Evolutionary conservation across 768 basidiomycete species (phyloP).

Genomic region (Phanerochaete carnosa): DNA sequence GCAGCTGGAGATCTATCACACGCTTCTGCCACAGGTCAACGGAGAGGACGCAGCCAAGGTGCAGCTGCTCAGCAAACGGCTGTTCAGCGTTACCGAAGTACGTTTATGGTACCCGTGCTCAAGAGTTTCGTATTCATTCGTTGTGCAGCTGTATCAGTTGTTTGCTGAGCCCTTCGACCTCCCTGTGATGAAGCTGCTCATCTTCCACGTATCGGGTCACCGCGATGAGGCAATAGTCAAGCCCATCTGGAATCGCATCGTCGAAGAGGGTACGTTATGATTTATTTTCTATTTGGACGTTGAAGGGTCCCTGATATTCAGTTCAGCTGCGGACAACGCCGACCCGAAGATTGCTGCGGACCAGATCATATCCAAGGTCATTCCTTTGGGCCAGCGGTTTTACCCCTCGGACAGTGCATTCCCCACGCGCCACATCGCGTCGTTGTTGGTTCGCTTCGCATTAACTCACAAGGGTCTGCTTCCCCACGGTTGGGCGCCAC

Average conservation of each 20-base stretch:
- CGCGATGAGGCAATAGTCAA: conserved; percentile 77
- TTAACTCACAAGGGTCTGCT: conserved; percentile 55
- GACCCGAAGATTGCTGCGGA: conserved; percentile 57
- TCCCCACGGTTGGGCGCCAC: conserved; percentile 79
- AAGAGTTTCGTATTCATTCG: not conserved
- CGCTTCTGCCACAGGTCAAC: conserved; percentile 55
- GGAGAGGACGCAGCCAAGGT: conserved; percentile 63
- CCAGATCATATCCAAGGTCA: conserved; percentile 57
- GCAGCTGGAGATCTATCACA: conserved; percentile 86
- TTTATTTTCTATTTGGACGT: not conserved
- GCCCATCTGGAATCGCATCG: conserved; percentile 86
- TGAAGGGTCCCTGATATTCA: not conserved
- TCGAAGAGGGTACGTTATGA: conserved; percentile 73
- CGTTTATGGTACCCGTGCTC: conserved; percentile 17
- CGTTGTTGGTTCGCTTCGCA: conserved; percentile 72
- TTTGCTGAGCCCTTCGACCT: conserved; percentile 88
- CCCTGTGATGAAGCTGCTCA: conserved; percentile 79
- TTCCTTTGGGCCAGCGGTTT: conserved; percentile 78
- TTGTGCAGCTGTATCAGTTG: conserved; percentile 71
- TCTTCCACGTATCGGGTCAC: conserved; percentile 92
- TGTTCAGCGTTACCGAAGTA: conserved; percentile 87
- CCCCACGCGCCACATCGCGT: conserved; percentile 75
- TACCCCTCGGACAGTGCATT: conserved; percentile 91
- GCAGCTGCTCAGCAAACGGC: conserved; percentile 48
- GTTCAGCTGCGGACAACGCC: conserved; percentile 48